These are phyloP conservation scores for Epichloe coenophiala DNA, from an alignment of 2,329 filamentous ascomycete genomes.

Conservation along the genomic window DNA sequence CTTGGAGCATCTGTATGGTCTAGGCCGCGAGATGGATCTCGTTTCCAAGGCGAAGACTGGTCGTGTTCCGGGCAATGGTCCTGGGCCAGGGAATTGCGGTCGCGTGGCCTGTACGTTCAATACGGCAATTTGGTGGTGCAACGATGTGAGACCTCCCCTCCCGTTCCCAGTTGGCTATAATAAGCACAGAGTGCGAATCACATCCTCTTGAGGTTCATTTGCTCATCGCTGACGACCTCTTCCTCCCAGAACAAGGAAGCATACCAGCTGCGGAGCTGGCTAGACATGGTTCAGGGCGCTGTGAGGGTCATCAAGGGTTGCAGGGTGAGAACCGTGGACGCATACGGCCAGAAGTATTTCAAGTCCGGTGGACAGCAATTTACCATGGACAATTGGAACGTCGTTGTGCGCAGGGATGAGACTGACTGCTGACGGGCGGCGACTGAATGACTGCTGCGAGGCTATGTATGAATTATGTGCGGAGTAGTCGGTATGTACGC, in stretches of 20 bases:
- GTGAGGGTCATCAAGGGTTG: not conserved
- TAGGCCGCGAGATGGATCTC: too few relatives aligned
- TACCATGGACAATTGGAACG: not conserved
- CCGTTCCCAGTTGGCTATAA: not conserved
- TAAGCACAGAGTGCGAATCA: not conserved
- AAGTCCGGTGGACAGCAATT: not conserved
- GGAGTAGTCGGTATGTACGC: too few relatives aligned
- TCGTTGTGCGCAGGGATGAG: not conserved
- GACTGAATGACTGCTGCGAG: too few relatives aligned
- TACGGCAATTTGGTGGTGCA: not conserved
- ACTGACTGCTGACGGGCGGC: too few relatives aligned
- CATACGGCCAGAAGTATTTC: not conserved
- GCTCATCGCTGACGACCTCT: too few relatives aligned
- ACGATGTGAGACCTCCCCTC: not conserved
- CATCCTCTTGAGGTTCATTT: too few relatives aligned
- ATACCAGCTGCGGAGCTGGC: not conserved
- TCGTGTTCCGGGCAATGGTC: not conserved
- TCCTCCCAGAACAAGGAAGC: not conserved
- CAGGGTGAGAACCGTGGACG: not conserved
- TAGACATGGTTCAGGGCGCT: not conserved
- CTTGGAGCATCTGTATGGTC: too few relatives aligned
- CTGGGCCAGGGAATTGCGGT: not conserved
- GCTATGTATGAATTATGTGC: too few relatives aligned
- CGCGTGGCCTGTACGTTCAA: not conserved
- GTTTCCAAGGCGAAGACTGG: not conserved